A percentile compares a stretch with the other conserved stretches of the same genome.
These are phyloP conservation scores for Miscanthus sacchariflorus DNA, from an alignment of 202 grass and related monocot species.

Conservation along the genomic window DNA sequence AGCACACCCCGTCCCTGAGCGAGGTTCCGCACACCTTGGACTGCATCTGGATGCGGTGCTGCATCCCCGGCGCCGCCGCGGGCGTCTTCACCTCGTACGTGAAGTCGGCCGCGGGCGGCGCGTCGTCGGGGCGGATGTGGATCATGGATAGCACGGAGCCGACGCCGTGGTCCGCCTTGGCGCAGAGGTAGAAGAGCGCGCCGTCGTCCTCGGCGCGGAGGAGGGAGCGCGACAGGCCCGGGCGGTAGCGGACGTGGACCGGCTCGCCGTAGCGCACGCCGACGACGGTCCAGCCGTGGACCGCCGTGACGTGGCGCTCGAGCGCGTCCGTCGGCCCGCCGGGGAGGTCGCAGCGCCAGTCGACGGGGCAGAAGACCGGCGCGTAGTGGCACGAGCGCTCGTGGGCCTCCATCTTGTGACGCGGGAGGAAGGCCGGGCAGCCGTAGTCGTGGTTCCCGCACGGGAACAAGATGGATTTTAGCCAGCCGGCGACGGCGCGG, in stretches of 20 bases:
- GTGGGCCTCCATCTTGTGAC: not conserved
- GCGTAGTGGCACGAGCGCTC: constrained; percentile 1
- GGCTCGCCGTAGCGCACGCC: constrained; percentile 9
- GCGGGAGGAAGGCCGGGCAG: constrained; percentile 1
- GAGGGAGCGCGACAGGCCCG: not conserved
- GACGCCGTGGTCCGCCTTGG: not conserved
- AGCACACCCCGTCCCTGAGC: not conserved
- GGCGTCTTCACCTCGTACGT: constrained; percentile 29
- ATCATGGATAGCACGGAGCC: not conserved
- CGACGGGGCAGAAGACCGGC: constrained; percentile 23
- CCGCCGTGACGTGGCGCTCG: constrained; percentile 4
- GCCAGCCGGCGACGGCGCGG: not conserved
- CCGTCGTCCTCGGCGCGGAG: constrained; percentile 18
- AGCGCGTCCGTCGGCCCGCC: not conserved
- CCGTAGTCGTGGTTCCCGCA: not conserved
- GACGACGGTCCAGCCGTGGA: not conserved
- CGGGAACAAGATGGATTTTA: not conserved
- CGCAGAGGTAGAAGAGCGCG: not conserved
- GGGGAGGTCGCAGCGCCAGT: constrained; percentile 4
- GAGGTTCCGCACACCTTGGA: constrained; percentile 3
- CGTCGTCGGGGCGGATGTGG: constrained; percentile 21
- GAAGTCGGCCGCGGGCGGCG: not conserved
- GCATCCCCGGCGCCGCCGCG: not conserved
- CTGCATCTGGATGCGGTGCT: constrained; percentile 20
- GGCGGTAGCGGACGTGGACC: not conserved